phyloP scores from a whole-genome alignment of 805 yeast genomes.

The Candida sonorensis region DNA sequence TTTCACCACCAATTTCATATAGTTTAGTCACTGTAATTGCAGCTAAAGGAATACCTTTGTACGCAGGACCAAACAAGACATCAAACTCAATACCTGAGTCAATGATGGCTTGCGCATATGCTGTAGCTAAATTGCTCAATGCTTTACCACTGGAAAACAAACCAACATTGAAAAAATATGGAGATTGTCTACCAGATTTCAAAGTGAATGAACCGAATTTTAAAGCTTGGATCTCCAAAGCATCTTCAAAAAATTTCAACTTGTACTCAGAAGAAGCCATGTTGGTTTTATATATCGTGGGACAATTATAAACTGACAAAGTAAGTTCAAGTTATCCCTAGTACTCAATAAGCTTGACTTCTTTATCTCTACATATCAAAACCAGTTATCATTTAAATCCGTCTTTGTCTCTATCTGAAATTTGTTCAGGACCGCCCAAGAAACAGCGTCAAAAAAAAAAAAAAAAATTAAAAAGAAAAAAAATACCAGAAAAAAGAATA shows the following conservation, averaged over 20 bases:
- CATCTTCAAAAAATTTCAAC: slow-evolving; percentile 61
- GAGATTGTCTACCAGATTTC: slow-evolving; percentile 90
- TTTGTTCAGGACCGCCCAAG: too few relatives aligned
- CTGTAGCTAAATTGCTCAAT: slow-evolving; percentile 73
- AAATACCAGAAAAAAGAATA: too few relatives aligned
- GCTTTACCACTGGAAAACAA: slow-evolving; percentile 75
- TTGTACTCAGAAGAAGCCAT: slow-evolving; percentile 17
- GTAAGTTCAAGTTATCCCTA: too few relatives aligned
- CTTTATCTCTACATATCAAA: too few relatives aligned
- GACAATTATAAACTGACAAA: too few relatives aligned
- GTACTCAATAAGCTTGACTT: too few relatives aligned
- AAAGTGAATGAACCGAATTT: slow-evolving; percentile 85
- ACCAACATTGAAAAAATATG: slow-evolving; percentile 95
- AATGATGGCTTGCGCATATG: slow-evolving; percentile 86
- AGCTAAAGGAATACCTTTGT: slow-evolving; percentile 94
- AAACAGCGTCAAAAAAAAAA: too few relatives aligned
- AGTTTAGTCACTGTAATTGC: slow-evolving; percentile 89
- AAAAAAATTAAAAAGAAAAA: too few relatives aligned
- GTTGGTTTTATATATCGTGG: too few relatives aligned
- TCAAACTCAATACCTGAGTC: slow-evolving; percentile 80
- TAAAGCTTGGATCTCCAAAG: slow-evolving; percentile 75
- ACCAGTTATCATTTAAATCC: too few relatives aligned
- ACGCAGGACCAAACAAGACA: slow-evolving; percentile 93
- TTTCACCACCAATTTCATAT: slow-evolving; percentile 82
- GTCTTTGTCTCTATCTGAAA: too few relatives aligned